Conservation (phyloP, 768 basidiomycete genomes). For the Suillus variegatus region DNA sequence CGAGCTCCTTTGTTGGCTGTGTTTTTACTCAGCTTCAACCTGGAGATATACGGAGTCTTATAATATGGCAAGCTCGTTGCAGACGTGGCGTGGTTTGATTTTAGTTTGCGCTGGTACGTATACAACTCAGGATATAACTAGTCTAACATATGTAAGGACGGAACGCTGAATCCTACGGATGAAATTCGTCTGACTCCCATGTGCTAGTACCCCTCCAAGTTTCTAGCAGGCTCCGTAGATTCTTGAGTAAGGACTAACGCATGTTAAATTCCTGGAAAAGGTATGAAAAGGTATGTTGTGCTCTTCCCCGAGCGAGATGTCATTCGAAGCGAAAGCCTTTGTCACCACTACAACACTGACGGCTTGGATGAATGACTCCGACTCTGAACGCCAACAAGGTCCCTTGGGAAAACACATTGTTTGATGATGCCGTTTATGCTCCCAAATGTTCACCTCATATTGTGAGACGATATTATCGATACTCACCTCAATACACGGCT, state of each 20-base stretch:
- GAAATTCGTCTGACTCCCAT: too few species aligned
- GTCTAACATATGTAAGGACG: too few species aligned
- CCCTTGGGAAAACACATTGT: neutral
- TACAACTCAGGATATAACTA: too few species aligned
- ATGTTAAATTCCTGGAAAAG: neutral
- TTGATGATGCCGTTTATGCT: neutral
- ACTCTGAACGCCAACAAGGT: neutral
- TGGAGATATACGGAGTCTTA: constrained; percentile 36
- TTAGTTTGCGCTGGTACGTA: too few species aligned
- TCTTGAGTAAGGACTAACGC: neutral
- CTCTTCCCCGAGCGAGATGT: neutral
- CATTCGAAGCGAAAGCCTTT: neutral
- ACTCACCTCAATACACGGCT: neutral
- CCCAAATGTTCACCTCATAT: neutral
- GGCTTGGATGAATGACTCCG: neutral
- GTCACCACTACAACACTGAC: neutral
- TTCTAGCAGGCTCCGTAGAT: neutral
- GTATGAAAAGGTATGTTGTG: neutral
- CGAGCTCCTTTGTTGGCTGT: neutral
- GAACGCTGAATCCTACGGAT: too few species aligned
- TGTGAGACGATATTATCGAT: neutral
- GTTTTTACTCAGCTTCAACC: neutral
- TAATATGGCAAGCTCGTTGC: too few species aligned
- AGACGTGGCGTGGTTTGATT: too few species aligned
- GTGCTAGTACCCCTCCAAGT: neutral